Evolutionary conservation across 2,329 filamentous ascomycete species (phyloP).

Genomic region (Stagonosporopsis chrysanthemi): DNA sequence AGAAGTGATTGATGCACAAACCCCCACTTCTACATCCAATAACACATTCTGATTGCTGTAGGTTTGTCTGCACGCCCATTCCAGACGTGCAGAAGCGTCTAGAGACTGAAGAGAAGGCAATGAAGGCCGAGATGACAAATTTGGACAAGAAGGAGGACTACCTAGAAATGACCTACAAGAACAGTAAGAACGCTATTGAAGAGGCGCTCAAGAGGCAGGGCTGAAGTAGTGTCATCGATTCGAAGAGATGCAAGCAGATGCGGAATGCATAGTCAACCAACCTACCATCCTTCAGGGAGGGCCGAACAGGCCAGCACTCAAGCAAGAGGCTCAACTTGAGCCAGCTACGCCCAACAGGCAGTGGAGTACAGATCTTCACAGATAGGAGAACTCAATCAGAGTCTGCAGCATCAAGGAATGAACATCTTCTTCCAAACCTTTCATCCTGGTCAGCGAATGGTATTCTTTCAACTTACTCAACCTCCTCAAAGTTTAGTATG

Average conservation of each 20-base stretch:
- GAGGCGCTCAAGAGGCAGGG: constrained; percentile 72
- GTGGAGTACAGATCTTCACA: background rate
- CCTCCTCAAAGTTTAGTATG: background rate
- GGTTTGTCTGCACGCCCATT: constrained; percentile 86
- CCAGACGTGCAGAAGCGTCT: constrained; percentile 78
- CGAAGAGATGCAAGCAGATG: background rate
- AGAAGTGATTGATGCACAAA: background rate
- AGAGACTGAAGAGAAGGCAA: constrained; percentile 73
- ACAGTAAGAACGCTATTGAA: constrained; percentile 89
- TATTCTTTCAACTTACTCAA: background rate
- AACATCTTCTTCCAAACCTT: background rate
- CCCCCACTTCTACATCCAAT: constrained; percentile 8
- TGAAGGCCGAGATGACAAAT: constrained; percentile 79
- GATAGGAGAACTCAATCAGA: no score
- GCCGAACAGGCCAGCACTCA: background rate
- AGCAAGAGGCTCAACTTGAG: background rate
- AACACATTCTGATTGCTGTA: constrained; percentile 49
- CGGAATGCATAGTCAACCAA: background rate
- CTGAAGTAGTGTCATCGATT: background rate
- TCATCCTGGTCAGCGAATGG: background rate
- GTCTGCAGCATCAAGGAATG: background rate
- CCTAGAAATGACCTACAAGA: constrained; percentile 93
- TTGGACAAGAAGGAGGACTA: constrained; percentile 91
- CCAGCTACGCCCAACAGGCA: background rate
- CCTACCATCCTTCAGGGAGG: background rate